Base-by-base conservation (phyloP, 441 rosid genomes). In the Metrosideros polymorpha region DNA sequence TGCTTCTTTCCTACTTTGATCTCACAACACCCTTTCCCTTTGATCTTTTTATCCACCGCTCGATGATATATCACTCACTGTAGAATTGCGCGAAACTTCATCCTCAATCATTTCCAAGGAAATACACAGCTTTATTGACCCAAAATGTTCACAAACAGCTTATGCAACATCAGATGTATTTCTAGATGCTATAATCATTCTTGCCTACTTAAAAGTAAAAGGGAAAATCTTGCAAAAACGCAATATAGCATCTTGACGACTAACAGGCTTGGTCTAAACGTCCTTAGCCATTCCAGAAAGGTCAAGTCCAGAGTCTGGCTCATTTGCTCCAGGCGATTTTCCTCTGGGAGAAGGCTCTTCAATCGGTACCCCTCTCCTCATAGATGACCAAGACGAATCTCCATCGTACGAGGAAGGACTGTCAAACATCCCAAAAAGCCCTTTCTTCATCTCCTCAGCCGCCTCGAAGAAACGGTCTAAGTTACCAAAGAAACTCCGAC, bases 281-380 rank as follows among this genome's bases (percentile, higher is more conserved):
- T 97, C 99, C 89, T 87, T 93, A 79, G 94, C 95, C 90, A 97
- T 87, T 86, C 96, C 92, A 51, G 96, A 90, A 86, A 94, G 90
- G 93, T 96, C 99, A 51, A 94, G 29, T 4, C 93, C 92, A 8
- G 90, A 71, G 43, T 85, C 88, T 22, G 84, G 66, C 83, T 88
- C 89, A n/a, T 82, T 86, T 4, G 89, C 86, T 82, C 88, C 90
- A 24, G 89, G 83, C 22, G 86, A 84, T 50, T 85, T 59, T 82
- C 91, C 93, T 87, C 53, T 83, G 85, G 82, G 88, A 1, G 89
- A 89, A 89, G 12, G 86, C 85, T 85, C 92, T 88, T 93, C 94
- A 19, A 93, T 83, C 53, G 96, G 95, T 54, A 91, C 85, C 75
- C 93, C 94, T 83, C 82, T 91, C 89, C 91, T 89, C 52, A 35